Evolutionary conservation across 2,329 filamentous ascomycete species (phyloP).

Genomic region (Epichloe festucae): DNA sequence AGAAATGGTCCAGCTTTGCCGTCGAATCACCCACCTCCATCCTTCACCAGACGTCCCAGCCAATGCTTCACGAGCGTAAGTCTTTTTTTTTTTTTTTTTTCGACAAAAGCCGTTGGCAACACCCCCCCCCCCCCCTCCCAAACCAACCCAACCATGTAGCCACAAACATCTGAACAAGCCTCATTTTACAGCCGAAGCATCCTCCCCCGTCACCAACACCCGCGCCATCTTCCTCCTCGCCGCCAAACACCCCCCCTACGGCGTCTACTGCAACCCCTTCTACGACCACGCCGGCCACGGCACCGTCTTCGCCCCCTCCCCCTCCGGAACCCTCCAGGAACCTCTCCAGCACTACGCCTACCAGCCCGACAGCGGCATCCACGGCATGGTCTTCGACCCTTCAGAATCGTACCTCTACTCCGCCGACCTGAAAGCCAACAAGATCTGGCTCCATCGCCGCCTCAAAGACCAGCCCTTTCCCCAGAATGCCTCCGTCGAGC

Average conservation of each 20-base stretch:
- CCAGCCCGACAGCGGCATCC: constrained; percentile 56
- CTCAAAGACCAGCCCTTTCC: constrained; percentile 18
- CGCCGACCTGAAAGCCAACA: constrained; percentile 64
- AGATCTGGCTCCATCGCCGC: constrained; percentile 76
- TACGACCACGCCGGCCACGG: constrained; percentile 75
- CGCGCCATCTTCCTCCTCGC: constrained; percentile 82
- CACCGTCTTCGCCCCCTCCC: constrained; percentile 57
- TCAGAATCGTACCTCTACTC: constrained; percentile 65
- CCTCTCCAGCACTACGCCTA: constrained; percentile 66
- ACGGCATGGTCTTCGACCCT: constrained; percentile 72
- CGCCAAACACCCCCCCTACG: constrained; percentile 62
- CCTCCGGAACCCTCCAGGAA: constrained; percentile 40
- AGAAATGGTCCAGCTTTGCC: constrained; percentile 78
- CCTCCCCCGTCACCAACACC: constrained; percentile 62
- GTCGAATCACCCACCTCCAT: constrained; percentile 68
- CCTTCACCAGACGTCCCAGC: constrained; percentile 58
- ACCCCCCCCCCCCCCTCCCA: too few relatives aligned
- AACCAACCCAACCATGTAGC: too few relatives aligned
- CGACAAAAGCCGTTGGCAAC: too few relatives aligned
- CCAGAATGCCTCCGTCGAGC: constrained; percentile 46
- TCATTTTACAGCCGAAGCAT: constrained; percentile 46
- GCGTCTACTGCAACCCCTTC: constrained; percentile 82
- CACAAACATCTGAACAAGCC: too few relatives aligned
- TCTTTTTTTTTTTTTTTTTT: constrained; percentile 5
- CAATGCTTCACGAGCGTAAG: constrained; percentile 64